phyloP scores from a whole-genome alignment of 2,329 filamentous ascomycete genomes.

The Sporothrix curviconia region DNA sequence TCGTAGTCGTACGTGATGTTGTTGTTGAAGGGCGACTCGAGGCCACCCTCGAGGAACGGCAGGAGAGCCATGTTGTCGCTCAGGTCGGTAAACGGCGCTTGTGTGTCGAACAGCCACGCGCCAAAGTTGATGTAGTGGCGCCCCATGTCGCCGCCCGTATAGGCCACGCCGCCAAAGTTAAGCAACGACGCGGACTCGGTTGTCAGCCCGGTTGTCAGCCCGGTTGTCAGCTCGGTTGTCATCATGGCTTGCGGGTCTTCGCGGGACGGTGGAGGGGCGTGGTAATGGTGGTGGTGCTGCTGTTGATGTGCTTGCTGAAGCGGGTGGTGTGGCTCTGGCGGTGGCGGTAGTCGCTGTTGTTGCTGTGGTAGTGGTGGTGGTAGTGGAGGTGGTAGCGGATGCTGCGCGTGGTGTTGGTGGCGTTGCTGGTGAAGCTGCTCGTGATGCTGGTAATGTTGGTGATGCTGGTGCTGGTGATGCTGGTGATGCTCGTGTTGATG shows the following conservation, averaged over 20 bases:
- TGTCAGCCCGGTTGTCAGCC: too few relatives aligned
- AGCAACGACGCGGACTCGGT: too few relatives aligned
- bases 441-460: too few relatives aligned
- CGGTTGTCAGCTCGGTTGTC: too few relatives aligned
- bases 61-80: constrained; percentile 36
- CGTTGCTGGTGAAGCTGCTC: too few relatives aligned
- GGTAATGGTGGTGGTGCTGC: too few relatives aligned
- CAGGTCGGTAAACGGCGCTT: constrained; percentile 36
- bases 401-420: not conserved
- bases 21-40: constrained; percentile 47
- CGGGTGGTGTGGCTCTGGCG: not conserved
- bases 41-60: constrained; percentile 42
- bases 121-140: constrained; percentile 40
- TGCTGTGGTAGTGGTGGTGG: not conserved
- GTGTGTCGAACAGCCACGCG: constrained; percentile 45
- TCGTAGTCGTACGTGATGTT: constrained; percentile 47
- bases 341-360: not conserved
- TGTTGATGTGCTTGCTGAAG: too few relatives aligned
- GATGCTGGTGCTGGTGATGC: not conserved
- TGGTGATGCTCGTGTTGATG: not conserved
- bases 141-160: constrained; percentile 30
- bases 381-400: not conserved
- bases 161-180: constrained; percentile 29
- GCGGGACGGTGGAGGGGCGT: too few relatives aligned
- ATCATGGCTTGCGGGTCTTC: constrained; percentile 15